Base-by-base conservation (phyloP, 176 grass and related monocot genomes). In the Puccinellia tenuiflora region DNA sequence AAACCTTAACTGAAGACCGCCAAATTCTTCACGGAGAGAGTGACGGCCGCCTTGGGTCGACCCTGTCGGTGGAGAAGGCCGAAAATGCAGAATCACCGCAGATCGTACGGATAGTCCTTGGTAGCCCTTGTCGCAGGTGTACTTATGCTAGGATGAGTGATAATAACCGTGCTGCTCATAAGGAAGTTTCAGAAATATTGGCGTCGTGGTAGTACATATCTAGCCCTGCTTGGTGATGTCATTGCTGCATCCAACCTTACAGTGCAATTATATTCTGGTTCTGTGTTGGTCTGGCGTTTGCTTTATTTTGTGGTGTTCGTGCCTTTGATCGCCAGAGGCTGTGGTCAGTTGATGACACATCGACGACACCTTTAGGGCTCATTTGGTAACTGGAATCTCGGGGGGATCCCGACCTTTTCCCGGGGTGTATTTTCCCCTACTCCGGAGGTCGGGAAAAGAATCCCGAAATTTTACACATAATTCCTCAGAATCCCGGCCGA, bases 101-200 rank as follows among this genome's bases (percentile, higher is more conserved):
- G 68, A 71, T 71, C 21, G 69, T 73, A 73, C 69, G 48, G 69
- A 48, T 73, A 73, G 69, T 72, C n/a, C 68, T 1, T 15, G 42
- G 39, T 71, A 42, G 39, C 7, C 69, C 22, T 25, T 47, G 15
- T 48, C 42, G 17, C 5, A 26, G 42, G 16, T 48, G 42, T 73
- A 73, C 40, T 48, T 73, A 73, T 48, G 69, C 69, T 48, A 73
- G 40, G 43, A 48, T 73, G 69, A 10, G 29, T 72, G 68, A 28
- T 72, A 45, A 24, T 72, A 2, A 28, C n/a, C 67, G 34, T 38
- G n/a, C 24, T 73, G 69, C 42, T 48, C 43, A 50, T 29, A 73
- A 26, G 43, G 17, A 71, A 17, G 42, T 18, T 9, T 28, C 24
- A 2, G 42, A n/a, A 73, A 73, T 73, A 25, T 7, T 73, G 69